These are phyloP conservation scores for Moniliella sp. DNA, from an alignment of 1,284 basidiomycete genomes.

Conservation along the genomic window DNA sequence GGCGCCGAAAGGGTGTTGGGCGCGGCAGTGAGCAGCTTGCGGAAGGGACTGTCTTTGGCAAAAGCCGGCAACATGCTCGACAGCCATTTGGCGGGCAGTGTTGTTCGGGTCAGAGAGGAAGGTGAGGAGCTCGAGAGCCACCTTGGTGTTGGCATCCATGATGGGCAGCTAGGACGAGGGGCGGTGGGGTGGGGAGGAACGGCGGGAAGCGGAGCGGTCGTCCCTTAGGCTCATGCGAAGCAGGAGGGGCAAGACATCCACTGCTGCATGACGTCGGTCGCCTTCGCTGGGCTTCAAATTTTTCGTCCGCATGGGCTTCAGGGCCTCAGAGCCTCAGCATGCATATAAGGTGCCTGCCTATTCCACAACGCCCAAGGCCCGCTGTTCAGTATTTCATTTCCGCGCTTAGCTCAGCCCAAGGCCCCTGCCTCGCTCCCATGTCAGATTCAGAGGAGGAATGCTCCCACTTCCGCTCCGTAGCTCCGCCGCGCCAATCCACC, in stretches of 20 bases:
- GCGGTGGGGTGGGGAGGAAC: neutral
- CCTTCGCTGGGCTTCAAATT: no score
- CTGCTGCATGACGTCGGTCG: neutral
- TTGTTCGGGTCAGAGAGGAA: conserved; percentile 70
- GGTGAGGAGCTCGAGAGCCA: conserved; percentile 47
- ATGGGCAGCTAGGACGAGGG: neutral
- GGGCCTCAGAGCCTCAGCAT: no score
- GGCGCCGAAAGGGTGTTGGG: conserved; percentile 9
- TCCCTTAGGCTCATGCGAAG: neutral
- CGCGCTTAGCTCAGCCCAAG: neutral
- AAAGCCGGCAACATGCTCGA: conserved; percentile 54
- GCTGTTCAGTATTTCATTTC: no score
- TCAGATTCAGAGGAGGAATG: neutral
- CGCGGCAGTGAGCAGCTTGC: conserved; percentile 13
- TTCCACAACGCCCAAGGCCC: no score
- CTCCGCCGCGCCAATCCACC: neutral
- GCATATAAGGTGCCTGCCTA: no score
- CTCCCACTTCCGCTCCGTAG: neutral
- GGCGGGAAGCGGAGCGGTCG: neutral
- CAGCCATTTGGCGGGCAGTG: conserved; percentile 55
- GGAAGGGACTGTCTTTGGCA: conserved; percentile 14
- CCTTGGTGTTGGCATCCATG: neutral
- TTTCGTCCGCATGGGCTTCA: no score
- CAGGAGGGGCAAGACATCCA: neutral
- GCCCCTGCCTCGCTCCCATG: neutral